Conservation (phyloP, 2,329 filamentous ascomycete species). For the Alternaria burnsii region DNA sequence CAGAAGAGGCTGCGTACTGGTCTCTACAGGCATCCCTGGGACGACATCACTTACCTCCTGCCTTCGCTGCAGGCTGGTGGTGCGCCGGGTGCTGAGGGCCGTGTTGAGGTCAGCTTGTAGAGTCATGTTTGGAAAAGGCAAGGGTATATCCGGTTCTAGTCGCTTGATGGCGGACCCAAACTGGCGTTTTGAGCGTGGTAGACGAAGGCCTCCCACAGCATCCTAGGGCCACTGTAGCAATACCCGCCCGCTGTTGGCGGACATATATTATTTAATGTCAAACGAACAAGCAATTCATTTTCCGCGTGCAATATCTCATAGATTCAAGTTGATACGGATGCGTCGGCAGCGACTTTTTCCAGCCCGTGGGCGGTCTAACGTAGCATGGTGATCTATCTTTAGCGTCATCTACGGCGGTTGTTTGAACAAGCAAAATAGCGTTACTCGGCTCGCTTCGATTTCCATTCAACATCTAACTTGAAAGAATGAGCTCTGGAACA, state of each 20-base stretch:
- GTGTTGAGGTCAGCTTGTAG: conserved; percentile 54
- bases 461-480: background rate
- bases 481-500: background rate
- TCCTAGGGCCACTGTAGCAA: conserved; percentile 42
- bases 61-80: conserved; percentile 48
- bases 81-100: conserved; percentile 51
- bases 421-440: background rate
- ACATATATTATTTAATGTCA: conserved; percentile 45
- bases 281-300: conserved; percentile 25
- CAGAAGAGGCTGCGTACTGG: conserved; percentile 99
- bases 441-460: background rate
- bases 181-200: conserved; percentile 45
- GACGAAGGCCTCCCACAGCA: conserved; percentile 36
- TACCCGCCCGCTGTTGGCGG: conserved; percentile 40
- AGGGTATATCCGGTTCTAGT: conserved; percentile 39
- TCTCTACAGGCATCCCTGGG: conserved; percentile 98
- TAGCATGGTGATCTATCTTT: background rate
- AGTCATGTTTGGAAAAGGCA: conserved; percentile 34
- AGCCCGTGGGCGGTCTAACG: conserved; percentile 5
- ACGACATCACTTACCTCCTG: conserved; percentile 54
- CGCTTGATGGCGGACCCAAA: conserved; percentile 34
- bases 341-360: conserved; percentile 6
- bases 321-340: background rate
- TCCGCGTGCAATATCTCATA: background rate
- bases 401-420: background rate